Conservation (phyloP, 768 basidiomycete genomes). For the Tricholoma bakamatsutake region DNA sequence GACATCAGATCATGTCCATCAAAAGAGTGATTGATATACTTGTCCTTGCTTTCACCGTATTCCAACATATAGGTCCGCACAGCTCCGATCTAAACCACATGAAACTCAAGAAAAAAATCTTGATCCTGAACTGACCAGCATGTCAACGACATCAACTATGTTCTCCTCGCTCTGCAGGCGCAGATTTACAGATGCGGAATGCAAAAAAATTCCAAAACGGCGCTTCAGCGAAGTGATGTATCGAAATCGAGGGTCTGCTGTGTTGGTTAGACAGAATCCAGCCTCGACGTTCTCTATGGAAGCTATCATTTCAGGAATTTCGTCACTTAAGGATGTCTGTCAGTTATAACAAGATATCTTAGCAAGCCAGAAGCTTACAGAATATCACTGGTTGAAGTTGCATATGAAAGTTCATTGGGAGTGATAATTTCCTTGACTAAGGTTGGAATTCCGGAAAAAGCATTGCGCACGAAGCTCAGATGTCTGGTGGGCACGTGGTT, state of each 20-base stretch:
- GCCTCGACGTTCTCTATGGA: slow-evolving; percentile 53
- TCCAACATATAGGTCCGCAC: slow-evolving; percentile 70
- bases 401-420: slow-evolving; percentile 38
- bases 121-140: slow-evolving; percentile 42
- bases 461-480: slow-evolving; percentile 67
- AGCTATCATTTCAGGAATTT: slow-evolving; percentile 75
- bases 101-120: background rate
- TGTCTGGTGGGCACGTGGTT: slow-evolving; percentile 33
- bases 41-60: slow-evolving; percentile 67
- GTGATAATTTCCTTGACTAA: slow-evolving; percentile 49
- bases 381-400: slow-evolving; percentile 55
- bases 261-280: slow-evolving; percentile 63
- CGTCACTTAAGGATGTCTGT: slow-evolving; percentile 39
- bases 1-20: background rate
- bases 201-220: slow-evolving; percentile 66
- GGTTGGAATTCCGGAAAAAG: slow-evolving; percentile 70
- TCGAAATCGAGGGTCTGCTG: slow-evolving; percentile 56
- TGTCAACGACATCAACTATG: slow-evolving; percentile 74
- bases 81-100: slow-evolving; percentile 45
- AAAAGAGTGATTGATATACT: slow-evolving; percentile 14
- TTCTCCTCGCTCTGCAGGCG: slow-evolving; percentile 74
- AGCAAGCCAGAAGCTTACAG: slow-evolving; percentile 38
- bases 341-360: background rate
- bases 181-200: slow-evolving; percentile 61
- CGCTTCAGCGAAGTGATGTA: slow-evolving; percentile 51